phyloP scores from a whole-genome alignment of 768 basidiomycete species.

The Boletellus ananas region DNA sequence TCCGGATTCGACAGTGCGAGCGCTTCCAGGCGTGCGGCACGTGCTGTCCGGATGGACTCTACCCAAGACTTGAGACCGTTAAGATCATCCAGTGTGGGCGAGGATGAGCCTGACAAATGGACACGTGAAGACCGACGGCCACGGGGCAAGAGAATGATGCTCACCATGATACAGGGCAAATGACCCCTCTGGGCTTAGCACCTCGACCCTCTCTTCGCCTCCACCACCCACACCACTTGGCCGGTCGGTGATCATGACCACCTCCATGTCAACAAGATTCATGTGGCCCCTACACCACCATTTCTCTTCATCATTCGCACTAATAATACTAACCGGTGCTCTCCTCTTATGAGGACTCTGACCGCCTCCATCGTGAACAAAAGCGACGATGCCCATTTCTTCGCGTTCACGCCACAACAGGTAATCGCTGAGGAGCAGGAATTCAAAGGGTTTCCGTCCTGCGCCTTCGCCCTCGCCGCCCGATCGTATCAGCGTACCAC shows the following conservation, averaged over 20 bases:
- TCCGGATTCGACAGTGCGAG: slow-evolving; percentile 71
- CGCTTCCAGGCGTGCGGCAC: slow-evolving; percentile 63
- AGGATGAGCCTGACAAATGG: slow-evolving; percentile 2
- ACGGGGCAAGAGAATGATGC: slow-evolving; percentile 9
- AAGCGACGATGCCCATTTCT: slow-evolving; percentile 31
- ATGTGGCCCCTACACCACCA: slow-evolving; percentile 72
- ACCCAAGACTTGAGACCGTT: slow-evolving; percentile 56
- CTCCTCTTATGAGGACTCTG: slow-evolving; percentile 18
- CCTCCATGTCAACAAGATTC: slow-evolving; percentile 71
- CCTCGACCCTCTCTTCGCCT: slow-evolving; percentile 61
- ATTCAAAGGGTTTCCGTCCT: slow-evolving; percentile 48
- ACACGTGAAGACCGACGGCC: background rate
- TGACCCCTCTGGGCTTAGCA: slow-evolving; percentile 72
- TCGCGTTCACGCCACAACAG: slow-evolving; percentile 69
- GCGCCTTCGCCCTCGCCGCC: slow-evolving; percentile 41
- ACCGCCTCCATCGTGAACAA: slow-evolving; percentile 16
- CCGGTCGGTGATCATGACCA: slow-evolving; percentile 48
- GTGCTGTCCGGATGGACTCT: slow-evolving; percentile 62
- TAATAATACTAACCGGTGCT: slow-evolving; percentile 17
- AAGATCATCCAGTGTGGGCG: background rate
- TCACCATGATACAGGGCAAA: slow-evolving; percentile 71
- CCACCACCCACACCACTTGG: slow-evolving; percentile 13
- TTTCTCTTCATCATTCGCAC: slow-evolving; percentile 51
- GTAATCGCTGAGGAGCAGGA: slow-evolving; percentile 80
- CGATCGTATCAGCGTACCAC: slow-evolving; percentile 55